Evolutionary conservation across 2,329 filamentous ascomycete genomes (phyloP), one percentile per base, ranked within the genome.

Genomic region (Botryotinia globosa): DNA sequence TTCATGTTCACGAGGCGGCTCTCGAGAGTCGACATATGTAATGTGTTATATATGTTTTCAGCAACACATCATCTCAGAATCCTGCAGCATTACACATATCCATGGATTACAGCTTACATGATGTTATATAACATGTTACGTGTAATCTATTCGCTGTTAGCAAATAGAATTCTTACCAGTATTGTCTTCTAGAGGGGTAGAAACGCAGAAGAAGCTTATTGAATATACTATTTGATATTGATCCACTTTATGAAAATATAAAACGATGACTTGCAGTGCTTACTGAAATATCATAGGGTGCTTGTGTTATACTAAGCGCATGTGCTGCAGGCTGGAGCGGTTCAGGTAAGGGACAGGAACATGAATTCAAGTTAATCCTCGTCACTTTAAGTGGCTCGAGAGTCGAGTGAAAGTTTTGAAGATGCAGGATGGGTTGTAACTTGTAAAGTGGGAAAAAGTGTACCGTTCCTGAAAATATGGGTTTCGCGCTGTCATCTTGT

Each of bases 281-380:
- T 25, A 34, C 32, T 63, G 58, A 42, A n/a, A 54, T 65, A 22
- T 72, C n/a, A 68, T 72, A 65, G 63, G 63, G 39, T 39, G 45
- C 29, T 65, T 45, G 45, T 29, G 39, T 65, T 71, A 34, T 34
- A 48, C 51, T 45, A 54, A 72, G n/a, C 34, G 59, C 61, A 71
- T 56, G 16, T 54, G 61, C 69, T 66, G 69, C 61, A 42, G 45
- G 61, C 61, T 42, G 69, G 69, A 72, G 51, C 54, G 48, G 37
- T 68, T 72, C 44, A 72, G 70, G 70, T 51, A 72, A 72, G 70
- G 70, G 70, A 68, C 70, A 72, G 64, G 70, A 56, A 67, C 69
- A 71, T 61, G 44, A 67, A 56, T 45, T 32, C 44, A 29, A 29
- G n/a, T 56, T 56, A 9, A 72, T 44, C 51, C 45, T 72, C 44